Evolutionary conservation across 768 basidiomycete species (phyloP).

Genomic region (Paxillus ammoniavirescens): DNA sequence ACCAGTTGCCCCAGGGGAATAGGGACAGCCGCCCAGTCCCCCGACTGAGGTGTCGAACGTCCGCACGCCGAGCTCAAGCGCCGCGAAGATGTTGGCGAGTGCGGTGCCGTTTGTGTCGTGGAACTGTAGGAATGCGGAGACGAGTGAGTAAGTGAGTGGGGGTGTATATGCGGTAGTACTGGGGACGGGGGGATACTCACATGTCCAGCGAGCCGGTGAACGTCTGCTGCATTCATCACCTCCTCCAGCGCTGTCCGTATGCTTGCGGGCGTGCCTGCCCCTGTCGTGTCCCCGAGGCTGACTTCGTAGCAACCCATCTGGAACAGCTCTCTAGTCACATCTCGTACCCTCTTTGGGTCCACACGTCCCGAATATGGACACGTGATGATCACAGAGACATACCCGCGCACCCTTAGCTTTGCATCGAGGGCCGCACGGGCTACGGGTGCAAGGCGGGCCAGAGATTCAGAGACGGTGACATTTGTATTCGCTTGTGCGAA

Average conservation of each 20-base stretch:
- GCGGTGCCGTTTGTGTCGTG: slow-evolving; percentile 91
- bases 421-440: slow-evolving; percentile 54
- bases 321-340: slow-evolving; percentile 65
- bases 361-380: slow-evolving; percentile 88
- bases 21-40: slow-evolving; percentile 94
- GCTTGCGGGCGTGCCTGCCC: slow-evolving; percentile 73
- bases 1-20: slow-evolving; percentile 93
- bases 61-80: slow-evolving; percentile 70
- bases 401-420: slow-evolving; percentile 75
- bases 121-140: slow-evolving; percentile 47
- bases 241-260: slow-evolving; percentile 69
- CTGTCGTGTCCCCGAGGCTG: slow-evolving; percentile 90
- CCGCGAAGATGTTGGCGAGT: slow-evolving; percentile 70
- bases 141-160: background rate
- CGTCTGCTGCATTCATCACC: slow-evolving; percentile 59
- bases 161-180: too few relatives aligned
- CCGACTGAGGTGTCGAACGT: slow-evolving; percentile 85
- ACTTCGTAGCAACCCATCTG: slow-evolving; percentile 97
- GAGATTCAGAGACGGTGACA: slow-evolving; percentile 65
- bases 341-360: slow-evolving; percentile 59
- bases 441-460: slow-evolving; percentile 62
- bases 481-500: slow-evolving; percentile 89
- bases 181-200: slow-evolving; percentile 38
- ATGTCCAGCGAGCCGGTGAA: slow-evolving; percentile 66
- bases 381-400: slow-evolving; percentile 78